Evolutionary conservation across 2,329 filamentous ascomycete genomes (phyloP).

Genomic region (Aspergillus novofumigatus): DNA sequence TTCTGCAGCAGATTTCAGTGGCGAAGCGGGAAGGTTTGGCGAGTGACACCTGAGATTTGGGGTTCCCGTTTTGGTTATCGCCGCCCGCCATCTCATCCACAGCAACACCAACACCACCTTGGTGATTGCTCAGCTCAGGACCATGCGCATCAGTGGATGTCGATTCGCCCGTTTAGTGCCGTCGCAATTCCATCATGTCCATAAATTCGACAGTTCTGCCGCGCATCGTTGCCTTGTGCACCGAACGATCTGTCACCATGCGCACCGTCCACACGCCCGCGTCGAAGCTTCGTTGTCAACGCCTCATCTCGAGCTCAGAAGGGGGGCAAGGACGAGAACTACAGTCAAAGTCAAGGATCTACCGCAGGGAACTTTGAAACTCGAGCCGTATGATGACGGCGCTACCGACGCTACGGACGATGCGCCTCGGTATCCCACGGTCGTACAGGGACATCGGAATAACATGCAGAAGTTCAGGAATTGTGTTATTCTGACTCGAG

Average conservation of each 20-base stretch:
- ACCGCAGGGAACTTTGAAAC: slow-evolving; percentile 53
- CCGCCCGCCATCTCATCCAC: slow-evolving; percentile 4
- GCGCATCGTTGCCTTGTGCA: slow-evolving; percentile 20
- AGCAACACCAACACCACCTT: neutral
- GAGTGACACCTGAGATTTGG: slow-evolving; percentile 17
- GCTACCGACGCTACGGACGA: slow-evolving; percentile 38
- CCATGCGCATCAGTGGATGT: slow-evolving; percentile 24
- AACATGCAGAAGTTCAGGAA: slow-evolving; percentile 90
- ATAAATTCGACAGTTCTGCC: neutral
- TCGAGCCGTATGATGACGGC: slow-evolving; percentile 35
- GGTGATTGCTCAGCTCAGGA: slow-evolving; percentile 1
- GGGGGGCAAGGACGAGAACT: slow-evolving; percentile 36
- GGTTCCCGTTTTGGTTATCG: slow-evolving; percentile 10
- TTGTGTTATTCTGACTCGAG: slow-evolving; percentile 84
- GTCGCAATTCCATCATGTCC: slow-evolving; percentile 1
- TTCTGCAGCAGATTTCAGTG: slow-evolving; percentile 31
- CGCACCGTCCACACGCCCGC: slow-evolving; percentile 18
- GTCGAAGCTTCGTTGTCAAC: slow-evolving; percentile 12
- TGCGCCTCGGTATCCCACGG: slow-evolving; percentile 70
- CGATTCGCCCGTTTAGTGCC: slow-evolving; percentile 9
- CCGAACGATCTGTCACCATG: slow-evolving; percentile 30
- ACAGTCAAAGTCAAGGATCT: slow-evolving; percentile 45
- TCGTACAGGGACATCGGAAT: slow-evolving; percentile 77
- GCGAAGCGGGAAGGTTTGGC: slow-evolving; percentile 31
- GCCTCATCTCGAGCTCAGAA: slow-evolving; percentile 13